Base-by-base conservation (phyloP, 2,329 filamentous ascomycete genomes). In the Xylariaceae sp. region DNA sequence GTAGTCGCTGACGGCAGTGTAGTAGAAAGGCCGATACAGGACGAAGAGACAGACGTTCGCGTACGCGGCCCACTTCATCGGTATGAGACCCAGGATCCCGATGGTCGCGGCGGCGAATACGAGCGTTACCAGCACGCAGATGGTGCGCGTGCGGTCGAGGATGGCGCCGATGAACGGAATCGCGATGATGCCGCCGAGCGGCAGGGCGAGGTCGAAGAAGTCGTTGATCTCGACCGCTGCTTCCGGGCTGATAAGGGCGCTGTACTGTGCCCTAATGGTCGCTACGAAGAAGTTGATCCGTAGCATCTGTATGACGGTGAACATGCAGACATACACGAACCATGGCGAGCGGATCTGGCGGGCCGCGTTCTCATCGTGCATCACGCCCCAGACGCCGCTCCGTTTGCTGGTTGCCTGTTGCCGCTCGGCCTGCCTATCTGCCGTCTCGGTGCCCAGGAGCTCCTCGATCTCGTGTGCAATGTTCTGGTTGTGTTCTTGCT, bases 281-380 rank as follows among this genome's bases (percentile, higher is more conserved):
- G 91, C 89, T 51, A 96, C 89, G 68, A 95, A 95, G 74, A 91
- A 95, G 73, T 95, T 95, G 78, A 95, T 95, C 32, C 87, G 80
- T 2, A 85, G 85, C 84, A 88, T 88, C 69, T 88, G 85, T 40
- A 88, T 72, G 34, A 87, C 78, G 4, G 89, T 95, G 69, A 95
- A 92, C 26, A 90, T 71, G 4, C 88, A 88, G 64, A 95, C 88
- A 39, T 95, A 78, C 19, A 90, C 75, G 69, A 94, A 96, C 90
- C 90, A 96, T 0, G 86, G 86, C 2, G 86, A 89, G 6, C 74
- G 70, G 61, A 96, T 87, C 71, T 96, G 91, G 64, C 89, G 73
- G 27, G 77, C 65, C 0, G 88, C 87, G 0, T 86, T 81, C 61
- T 78, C 76, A 49, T 84, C 84, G 67, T 96, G 91, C 72, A 96